Evolutionary conservation across 78 protist genomes (phyloP).

Genomic region (Carpediemonas membranifera): DNA sequence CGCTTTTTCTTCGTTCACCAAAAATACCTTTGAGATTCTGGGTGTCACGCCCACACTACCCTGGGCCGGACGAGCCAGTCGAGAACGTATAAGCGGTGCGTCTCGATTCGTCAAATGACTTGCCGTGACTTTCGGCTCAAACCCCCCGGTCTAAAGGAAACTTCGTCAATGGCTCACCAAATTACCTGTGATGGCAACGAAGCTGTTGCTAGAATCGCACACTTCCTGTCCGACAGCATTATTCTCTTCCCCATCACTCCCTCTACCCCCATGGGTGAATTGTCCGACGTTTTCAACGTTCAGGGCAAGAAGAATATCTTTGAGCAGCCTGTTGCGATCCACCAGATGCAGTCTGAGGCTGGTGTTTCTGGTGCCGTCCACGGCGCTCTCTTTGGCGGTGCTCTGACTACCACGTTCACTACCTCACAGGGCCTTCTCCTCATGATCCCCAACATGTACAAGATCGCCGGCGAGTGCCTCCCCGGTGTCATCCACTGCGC

Average conservation of each 20-base stretch:
- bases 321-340: slow-evolving; percentile 19
- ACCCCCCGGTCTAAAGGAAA: too few species aligned
- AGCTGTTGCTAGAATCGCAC: too few species aligned
- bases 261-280: slow-evolving; percentile 46
- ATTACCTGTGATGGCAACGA: too few species aligned
- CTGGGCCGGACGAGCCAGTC: too few species aligned
- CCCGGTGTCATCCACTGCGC: slow-evolving; percentile 50
- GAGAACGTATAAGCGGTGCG: too few species aligned
- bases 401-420: slow-evolving; percentile 50
- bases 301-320: slow-evolving; percentile 40
- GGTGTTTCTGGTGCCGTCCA: slow-evolving; percentile 64
- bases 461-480: slow-evolving; percentile 53
- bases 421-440: slow-evolving; percentile 59
- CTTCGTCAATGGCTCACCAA: too few species aligned
- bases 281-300: slow-evolving; percentile 34
- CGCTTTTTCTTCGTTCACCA: too few species aligned
- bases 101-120: too few species aligned
- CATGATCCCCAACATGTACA: slow-evolving; percentile 64
- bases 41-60: too few species aligned
- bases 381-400: slow-evolving; percentile 41
- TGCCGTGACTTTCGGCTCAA: too few species aligned
- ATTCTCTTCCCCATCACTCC: slow-evolving; percentile 64
- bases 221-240: too few species aligned
- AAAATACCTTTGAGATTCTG: too few species aligned
- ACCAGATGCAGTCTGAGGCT: slow-evolving; percentile 50